Percentiles rank a stretch among this genome's conserved stretches.
These are phyloP conservation scores for Ogataea paradorogensis DNA, from an alignment of 805 yeast genomes.

Conservation along the genomic window DNA sequence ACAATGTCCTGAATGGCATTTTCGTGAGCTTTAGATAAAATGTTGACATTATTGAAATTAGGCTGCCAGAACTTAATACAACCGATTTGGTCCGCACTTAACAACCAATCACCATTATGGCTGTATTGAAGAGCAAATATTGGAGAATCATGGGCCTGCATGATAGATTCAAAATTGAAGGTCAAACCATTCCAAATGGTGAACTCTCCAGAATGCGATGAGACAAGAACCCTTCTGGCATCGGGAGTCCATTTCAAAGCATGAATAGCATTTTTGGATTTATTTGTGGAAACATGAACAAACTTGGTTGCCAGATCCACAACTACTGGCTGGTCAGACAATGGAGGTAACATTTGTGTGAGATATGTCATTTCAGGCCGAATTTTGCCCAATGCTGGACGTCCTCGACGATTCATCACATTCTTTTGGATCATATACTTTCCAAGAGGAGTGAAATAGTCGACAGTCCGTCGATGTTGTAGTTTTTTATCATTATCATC, in stretches of 20 bases:
- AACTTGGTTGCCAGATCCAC: slow-evolving; percentile 75
- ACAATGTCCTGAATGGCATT: slow-evolving; percentile 85
- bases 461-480: slow-evolving; percentile 64
- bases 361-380: slow-evolving; percentile 70
- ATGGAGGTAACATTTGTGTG: slow-evolving; percentile 63
- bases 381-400: slow-evolving; percentile 45
- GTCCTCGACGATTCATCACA: slow-evolving; percentile 38
- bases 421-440: slow-evolving; percentile 53
- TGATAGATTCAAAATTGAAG: slow-evolving; percentile 92
- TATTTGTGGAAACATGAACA: slow-evolving; percentile 87
- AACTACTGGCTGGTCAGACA: slow-evolving; percentile 44
- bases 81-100: slow-evolving; percentile 94
- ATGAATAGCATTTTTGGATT: slow-evolving; percentile 86
- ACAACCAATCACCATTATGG: slow-evolving; percentile 90
- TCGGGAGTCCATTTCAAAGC: slow-evolving; percentile 97
- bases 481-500: slow-evolving; percentile 18
- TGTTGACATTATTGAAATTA: slow-evolving; percentile 92
- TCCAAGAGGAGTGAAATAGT: slow-evolving; percentile 73
- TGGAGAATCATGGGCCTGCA: slow-evolving; percentile 97
- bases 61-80: slow-evolving; percentile 95
- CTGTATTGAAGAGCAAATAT: slow-evolving; percentile 77
- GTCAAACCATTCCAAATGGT: slow-evolving; percentile 96
- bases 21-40: slow-evolving; percentile 64
- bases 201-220: slow-evolving; percentile 91
- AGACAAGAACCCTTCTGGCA: slow-evolving; percentile 85